Conservation (phyloP, 2,329 filamentous ascomycete species). For the Emydomyces testavorans region DNA sequence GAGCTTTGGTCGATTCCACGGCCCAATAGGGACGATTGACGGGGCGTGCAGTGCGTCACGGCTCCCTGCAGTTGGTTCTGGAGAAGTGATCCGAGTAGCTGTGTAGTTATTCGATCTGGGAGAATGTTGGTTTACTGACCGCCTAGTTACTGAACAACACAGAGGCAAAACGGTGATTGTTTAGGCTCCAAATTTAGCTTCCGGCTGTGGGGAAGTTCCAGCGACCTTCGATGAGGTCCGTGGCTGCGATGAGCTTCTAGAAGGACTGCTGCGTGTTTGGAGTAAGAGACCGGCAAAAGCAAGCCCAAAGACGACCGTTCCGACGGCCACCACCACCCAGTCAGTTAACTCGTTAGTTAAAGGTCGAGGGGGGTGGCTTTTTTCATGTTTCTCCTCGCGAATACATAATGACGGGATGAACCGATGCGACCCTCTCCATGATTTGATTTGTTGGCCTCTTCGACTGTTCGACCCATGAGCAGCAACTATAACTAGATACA, state of each 20-base stretch:
- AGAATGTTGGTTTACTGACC: neutral
- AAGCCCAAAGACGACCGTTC: too few species aligned
- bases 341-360: neutral
- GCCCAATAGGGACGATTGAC: too few species aligned
- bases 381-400: neutral
- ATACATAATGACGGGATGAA: neutral
- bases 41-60: too few species aligned
- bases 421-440: constrained; percentile 7
- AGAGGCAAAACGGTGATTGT: neutral
- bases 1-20: too few species aligned
- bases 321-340: too few species aligned
- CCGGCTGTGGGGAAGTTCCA: neutral
- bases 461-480: neutral
- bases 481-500: constrained; percentile 5
- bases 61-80: too few species aligned
- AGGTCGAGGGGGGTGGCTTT: too few species aligned
- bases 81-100: too few species aligned
- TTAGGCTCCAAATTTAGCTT: neutral
- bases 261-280: neutral
- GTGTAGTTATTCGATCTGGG: neutral
- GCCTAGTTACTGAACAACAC: neutral
- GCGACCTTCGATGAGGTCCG: too few species aligned
- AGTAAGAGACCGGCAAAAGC: neutral
- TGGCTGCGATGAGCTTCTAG: too few species aligned
- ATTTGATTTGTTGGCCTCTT: constrained; percentile 5